Percentiles rank a stretch among this genome's conserved stretches.
Conservation (phyloP, 192 early-diverging fungal species). For the Neocallimastix lanati region DNA sequence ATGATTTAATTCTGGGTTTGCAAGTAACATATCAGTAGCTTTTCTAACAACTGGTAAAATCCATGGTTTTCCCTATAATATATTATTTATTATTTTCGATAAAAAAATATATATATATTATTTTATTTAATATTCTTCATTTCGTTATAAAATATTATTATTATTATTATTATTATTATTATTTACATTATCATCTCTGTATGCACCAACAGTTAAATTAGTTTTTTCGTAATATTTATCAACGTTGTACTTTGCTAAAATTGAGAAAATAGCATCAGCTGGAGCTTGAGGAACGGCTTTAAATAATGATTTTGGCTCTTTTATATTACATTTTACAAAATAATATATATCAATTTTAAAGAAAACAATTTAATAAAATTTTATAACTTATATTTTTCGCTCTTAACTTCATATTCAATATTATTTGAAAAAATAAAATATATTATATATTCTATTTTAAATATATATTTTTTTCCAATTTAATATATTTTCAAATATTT, state of each 20-base stretch:
- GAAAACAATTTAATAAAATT: too few relatives aligned
- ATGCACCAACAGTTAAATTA: not conserved
- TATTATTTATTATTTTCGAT: not conserved
- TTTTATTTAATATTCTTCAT: too few relatives aligned
- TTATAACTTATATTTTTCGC: too few relatives aligned
- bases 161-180: not conserved
- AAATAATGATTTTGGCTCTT: not conserved
- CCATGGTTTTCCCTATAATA: slow-evolving; percentile 68
- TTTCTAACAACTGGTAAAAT: slow-evolving; percentile 85
- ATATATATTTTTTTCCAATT: too few relatives aligned
- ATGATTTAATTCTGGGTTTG: slow-evolving; percentile 38
- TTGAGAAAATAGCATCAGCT: not conserved
- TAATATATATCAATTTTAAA: too few relatives aligned
- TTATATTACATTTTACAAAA: not conserved
- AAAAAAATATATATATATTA: too few relatives aligned
- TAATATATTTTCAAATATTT: too few relatives aligned
- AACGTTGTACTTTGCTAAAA: not conserved
- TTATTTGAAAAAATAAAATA: too few relatives aligned
- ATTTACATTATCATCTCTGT: not conserved
- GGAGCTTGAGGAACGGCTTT: not conserved
- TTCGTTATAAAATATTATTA: too few relatives aligned
- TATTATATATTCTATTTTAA: too few relatives aligned
- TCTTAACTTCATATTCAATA: too few relatives aligned
- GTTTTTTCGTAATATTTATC: not conserved
- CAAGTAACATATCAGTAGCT: slow-evolving; percentile 9